A percentile compares a stretch with the other conserved stretches of the same genome.
Evolutionary conservation across 495 filamentous ascomycete species (phyloP).

Genomic region (Geopyxis carbonaria): DNA sequence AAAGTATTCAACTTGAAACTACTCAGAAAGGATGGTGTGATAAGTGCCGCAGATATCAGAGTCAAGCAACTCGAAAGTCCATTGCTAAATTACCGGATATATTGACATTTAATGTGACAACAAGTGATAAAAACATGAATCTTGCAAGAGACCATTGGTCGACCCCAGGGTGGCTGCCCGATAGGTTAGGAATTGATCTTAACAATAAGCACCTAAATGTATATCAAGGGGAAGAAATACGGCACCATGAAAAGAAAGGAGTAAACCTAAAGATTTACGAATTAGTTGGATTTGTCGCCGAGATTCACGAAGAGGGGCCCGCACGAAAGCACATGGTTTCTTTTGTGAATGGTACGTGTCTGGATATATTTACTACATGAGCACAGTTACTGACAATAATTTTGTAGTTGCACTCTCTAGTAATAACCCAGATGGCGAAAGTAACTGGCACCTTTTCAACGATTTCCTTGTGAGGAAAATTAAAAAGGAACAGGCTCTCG

Average conservation of each 20-base stretch:
- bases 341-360: constrained; percentile 51
- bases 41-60: constrained; percentile 70
- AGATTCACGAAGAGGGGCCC: constrained; percentile 65
- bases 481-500: constrained; percentile 60
- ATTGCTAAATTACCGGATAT: constrained; percentile 66
- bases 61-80: constrained; percentile 58
- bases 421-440: constrained; percentile 31
- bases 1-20: constrained; percentile 69
- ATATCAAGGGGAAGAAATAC: constrained; percentile 72
- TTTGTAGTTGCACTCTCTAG: constrained; percentile 51
- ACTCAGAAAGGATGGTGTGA: constrained; percentile 65
- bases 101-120: constrained; percentile 68
- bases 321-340: constrained; percentile 85
- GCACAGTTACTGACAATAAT: constrained; percentile 2
- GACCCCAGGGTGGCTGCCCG: constrained; percentile 74
- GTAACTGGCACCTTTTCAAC: constrained; percentile 87
- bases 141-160: constrained; percentile 60
- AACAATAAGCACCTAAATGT: constrained; percentile 68
- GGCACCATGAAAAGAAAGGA: constrained; percentile 41
- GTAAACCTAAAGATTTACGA: constrained; percentile 63
- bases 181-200: constrained; percentile 75
- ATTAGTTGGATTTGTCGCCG: constrained; percentile 73
- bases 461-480: constrained; percentile 85
- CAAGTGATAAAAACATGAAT: constrained; percentile 33
- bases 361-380: background rate